Percentiles rank a stretch among this genome's conserved stretches.
These are phyloP conservation scores for Myriosclerotinia duriaeana DNA, from an alignment of 2,329 filamentous ascomycete species.

Conservation along the genomic window DNA sequence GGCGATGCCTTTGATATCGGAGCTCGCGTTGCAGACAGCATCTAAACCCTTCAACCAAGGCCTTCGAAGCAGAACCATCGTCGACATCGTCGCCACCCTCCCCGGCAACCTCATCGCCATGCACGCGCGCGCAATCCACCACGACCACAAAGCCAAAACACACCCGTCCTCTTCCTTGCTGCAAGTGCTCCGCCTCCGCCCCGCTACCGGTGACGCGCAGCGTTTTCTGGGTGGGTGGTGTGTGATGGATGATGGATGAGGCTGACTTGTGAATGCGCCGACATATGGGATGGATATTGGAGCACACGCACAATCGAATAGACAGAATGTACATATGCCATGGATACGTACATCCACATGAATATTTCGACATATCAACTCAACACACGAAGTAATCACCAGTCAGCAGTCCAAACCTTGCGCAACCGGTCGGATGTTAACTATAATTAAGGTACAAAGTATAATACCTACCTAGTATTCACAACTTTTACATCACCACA, in stretches of 20 bases:
- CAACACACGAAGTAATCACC: too few species aligned
- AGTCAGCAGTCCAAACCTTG: too few species aligned
- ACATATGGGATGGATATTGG: slow-evolving; percentile 5
- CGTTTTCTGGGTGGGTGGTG: too few species aligned
- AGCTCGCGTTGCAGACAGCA: slow-evolving; percentile 69
- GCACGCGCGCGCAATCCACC: slow-evolving; percentile 62
- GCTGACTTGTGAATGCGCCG: slow-evolving; percentile 21
- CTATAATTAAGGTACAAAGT: too few species aligned
- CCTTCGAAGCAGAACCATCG: slow-evolving; percentile 59
- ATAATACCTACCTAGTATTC: too few species aligned
- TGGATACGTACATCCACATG: too few species aligned
- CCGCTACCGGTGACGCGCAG: too few species aligned
- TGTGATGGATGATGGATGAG: slow-evolving; percentile 20
- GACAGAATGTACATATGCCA: too few species aligned
- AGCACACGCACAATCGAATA: neutral
- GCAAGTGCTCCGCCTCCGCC: slow-evolving; percentile 54
- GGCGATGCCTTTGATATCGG: slow-evolving; percentile 55
- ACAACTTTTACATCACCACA: too few species aligned
- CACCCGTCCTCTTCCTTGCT: slow-evolving; percentile 53
- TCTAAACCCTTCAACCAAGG: slow-evolving; percentile 64
- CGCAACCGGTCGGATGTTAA: too few species aligned
- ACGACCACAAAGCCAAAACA: slow-evolving; percentile 71
- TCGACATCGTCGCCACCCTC: neutral
- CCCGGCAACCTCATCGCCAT: slow-evolving; percentile 68
- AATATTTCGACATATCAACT: too few species aligned